Base-by-base conservation (phyloP, 208 protist species). In the Histomonas meleagridis region DNA sequence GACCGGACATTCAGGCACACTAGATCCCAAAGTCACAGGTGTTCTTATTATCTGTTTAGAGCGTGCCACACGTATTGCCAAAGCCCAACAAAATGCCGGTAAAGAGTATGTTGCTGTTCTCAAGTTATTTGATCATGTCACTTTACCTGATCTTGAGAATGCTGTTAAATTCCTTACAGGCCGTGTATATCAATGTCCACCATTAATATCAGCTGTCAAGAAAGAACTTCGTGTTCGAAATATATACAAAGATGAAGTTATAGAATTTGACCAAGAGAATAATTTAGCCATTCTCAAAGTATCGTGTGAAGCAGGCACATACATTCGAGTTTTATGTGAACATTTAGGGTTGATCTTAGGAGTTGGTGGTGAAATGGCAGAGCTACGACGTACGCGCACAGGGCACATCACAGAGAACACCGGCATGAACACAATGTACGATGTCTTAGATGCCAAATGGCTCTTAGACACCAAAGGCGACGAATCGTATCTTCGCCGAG, bases 61-160 rank as follows among this genome's bases (percentile, higher is more conserved):
- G 91, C 94, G 98, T 23, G 98, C 98, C 48, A 99, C 98, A 0
- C 96, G 98, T 69, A 96, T 99, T 18, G 98, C 99, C 28, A 99
- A 99, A 94, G 98, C 97, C 10, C 98, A 99, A 96, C 98, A 99
- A 96, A 92, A 91, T 46, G 94, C 95, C 14, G 98, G 98, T 94
- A 99, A 99, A 95, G 98, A 99, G 81, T 99, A 99, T 95, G 96
- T 99, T 90, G 95, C 96, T 91, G 96, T 99, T 40, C 95, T 99
- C 21, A 95, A 97, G 51, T 96, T 99, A 78, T 97, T 99, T 94
- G 95, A 95, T 90, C 92, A 97, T 40, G 96, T 96, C 92, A 94
- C 96, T 69, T 95, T 96, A 93, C 43, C 7, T 26, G 94, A 96
- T 91, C 93, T 97, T 0, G 40, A 90, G 16, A 92, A 96, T 51